Base-by-base conservation (phyloP, 2,329 filamentous ascomycete genomes). In the Nemania abortiva region DNA sequence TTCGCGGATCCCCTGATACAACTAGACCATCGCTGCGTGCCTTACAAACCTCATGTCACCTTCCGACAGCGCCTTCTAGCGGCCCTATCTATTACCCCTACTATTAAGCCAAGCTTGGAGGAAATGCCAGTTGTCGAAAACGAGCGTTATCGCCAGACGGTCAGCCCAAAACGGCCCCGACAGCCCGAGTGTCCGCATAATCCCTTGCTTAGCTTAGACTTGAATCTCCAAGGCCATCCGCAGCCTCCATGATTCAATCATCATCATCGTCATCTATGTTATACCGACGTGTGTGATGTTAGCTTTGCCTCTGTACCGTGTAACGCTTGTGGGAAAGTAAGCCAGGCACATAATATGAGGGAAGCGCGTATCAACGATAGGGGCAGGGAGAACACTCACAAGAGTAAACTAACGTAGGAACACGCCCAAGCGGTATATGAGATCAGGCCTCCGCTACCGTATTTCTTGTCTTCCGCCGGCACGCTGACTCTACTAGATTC, bases 11-110 rank as follows among this genome's bases (percentile, higher is more conserved):
- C 45, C 34, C 58, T 52, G 5, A 61, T 61, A 39, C 45, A 29
- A 29, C 49, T 61, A 52, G 27, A 31, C 9, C 58, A 39, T 52
- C n/a, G 45, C 45, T 45, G 45, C 29, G 49, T 61, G 45, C 58
- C 58, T n/a, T 61, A 18, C n/a, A 29, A 39, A 52, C 58, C 58
- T 27, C 37, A 9, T 6, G 37, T 13, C 54, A 57, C 54, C n/a
- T 57, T 39, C 54, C 18, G 54, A 27, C 31, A 57, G 39, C 54
- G 54, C 37, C 54, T 57, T 42, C 22, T 57, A 42, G 54, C 54
- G 6, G 54, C 54, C 37, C 15, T 57, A 37, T 57, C 54, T 57
- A 39, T 57, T 42, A 57, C 54, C 49, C 2, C 49, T 31, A 53
- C 29, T 31, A 31, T 53, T 24, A 31, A 31, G 49, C 9, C 22